Base-by-base conservation (phyloP, 2,329 filamentous ascomycete species). In the Scytalidium lignicola region DNA sequence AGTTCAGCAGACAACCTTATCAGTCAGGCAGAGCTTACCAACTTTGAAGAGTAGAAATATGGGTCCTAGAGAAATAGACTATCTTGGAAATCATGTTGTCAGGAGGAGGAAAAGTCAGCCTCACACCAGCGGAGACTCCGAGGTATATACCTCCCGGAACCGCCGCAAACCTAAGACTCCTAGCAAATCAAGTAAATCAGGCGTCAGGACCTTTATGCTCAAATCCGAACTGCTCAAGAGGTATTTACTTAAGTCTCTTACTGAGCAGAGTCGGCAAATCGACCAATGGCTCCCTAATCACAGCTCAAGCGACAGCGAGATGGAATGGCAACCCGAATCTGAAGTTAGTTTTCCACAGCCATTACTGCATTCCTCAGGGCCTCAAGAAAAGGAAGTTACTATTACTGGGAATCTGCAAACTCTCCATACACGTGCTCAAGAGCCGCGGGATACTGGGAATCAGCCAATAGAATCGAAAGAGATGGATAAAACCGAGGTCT, bases 321-420 rank as follows among this genome's bases (percentile, higher is more conserved):
- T 60, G 58, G 58, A 60, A 41, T 60, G 58, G 58, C 55, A 56
- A 26, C 49, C 43, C 18, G 58, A 60, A 18, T 17, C 48, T 6
- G 52, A 55, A 40, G 20, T 56, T 5, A 15, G 52, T 23, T 48
- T 59, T 37, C 46, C 52, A 8, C 50, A 49, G 15, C 44, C 46
- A 10, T 10, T 26, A 10, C 5, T 26, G 23, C 23, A 26, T 26
- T 26, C 23, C 23, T 10, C 23, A 26, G 23, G 10, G 23, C 10
- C 23, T 10, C 5, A 26, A 26, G 23, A 6, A 5, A 26, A 26
- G 23, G 23, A 26, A 26, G 23, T 10, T 26, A 26, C 23, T 5
- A 26, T 10, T 26, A 26, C 6, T 10, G 10, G 10, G 6, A 10
- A 26, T 26, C 23, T 6, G 23, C 23, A 26, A 26, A 26, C 6